Evolutionary conservation across 306 rosid species (phyloP), one percentile per base, ranked within the genome.

Genomic region (Clitoria ternatea): DNA sequence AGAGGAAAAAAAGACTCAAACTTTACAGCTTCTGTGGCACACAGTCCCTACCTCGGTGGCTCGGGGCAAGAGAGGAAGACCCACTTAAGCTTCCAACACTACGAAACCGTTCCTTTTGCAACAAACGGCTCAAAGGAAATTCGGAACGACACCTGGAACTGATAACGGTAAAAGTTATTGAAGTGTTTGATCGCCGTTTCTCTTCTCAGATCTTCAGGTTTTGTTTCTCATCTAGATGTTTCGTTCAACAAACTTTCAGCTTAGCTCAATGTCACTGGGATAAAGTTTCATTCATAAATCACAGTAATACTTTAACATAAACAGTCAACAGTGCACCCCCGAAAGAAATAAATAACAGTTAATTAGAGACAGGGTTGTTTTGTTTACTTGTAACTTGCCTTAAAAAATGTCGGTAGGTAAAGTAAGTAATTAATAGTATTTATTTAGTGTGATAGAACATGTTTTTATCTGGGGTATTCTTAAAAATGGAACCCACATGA

Each of bases 51-150:
- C 48, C 45, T 33, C 63, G 14, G 70, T 23, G 8, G 15, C 30
- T 55, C 53, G 76, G 65, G 72, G 61, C 69, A 48, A 73, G 65
- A 73, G 85, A 66, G 24, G 37, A 71, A 49, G 70, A 80, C 61
- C 70, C 82, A 36, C 39, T 0, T 59, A 71, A 9, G 61, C 17
- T 54, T 49, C 48, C 23, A 45, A 70, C 67, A 6, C 72, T 64
- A 75, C 45, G 18, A 61, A 81, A 75, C 76, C 82, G 80, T 66
- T 60, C 77, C 42, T 40, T n/a, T 12, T 7, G n/a, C 4, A 45
- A 37, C 15, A 73, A 80, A 75, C 76, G 60, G 63, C 37, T 65
- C 3, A 36, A 37, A 76, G 7, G 69, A 66, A 63, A 33, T 13
- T 27, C 5, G 36, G 13, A 26, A 54, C 10, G 32, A 29, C 40